These are phyloP conservation scores for Neonectria punicea DNA, from an alignment of 2,329 filamentous ascomycete species.

Conservation along the genomic window DNA sequence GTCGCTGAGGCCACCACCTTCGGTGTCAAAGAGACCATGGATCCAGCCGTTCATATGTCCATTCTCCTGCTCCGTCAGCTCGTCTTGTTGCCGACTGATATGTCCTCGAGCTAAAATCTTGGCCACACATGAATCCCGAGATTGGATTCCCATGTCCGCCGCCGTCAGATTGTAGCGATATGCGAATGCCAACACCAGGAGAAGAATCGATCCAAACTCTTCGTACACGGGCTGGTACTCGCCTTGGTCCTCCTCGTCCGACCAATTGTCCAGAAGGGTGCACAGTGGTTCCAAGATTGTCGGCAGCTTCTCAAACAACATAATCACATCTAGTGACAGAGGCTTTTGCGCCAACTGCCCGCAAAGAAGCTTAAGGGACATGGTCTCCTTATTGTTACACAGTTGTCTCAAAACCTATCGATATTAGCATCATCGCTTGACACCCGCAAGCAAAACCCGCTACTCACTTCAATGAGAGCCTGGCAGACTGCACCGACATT, in stretches of 20 bases:
- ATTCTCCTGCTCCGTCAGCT: slow-evolving; percentile 72
- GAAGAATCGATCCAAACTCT: slow-evolving; percentile 81
- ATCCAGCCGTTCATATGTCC: slow-evolving; percentile 79
- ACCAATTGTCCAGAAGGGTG: slow-evolving; percentile 80
- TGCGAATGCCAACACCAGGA: slow-evolving; percentile 79
- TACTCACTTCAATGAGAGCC: slow-evolving; percentile 78
- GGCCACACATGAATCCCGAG: slow-evolving; percentile 73
- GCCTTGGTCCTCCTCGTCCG: slow-evolving; percentile 83
- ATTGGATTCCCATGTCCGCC: slow-evolving; percentile 70
- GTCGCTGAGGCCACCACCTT: slow-evolving; percentile 78
- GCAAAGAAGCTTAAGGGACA: slow-evolving; percentile 81
- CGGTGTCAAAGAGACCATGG: slow-evolving; percentile 78
- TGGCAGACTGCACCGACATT: slow-evolving; percentile 88
- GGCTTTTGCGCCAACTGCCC: slow-evolving; percentile 78
- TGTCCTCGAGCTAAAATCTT: slow-evolving; percentile 71
- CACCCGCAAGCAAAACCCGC: too few relatives aligned
- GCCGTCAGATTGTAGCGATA: slow-evolving; percentile 76
- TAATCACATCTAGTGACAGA: slow-evolving; percentile 76
- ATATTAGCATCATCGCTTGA: slow-evolving; percentile 8
- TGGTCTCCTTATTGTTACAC: slow-evolving; percentile 79
- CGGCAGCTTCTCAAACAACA: slow-evolving; percentile 77
- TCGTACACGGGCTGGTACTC: slow-evolving; percentile 89
- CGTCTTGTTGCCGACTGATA: slow-evolving; percentile 64
- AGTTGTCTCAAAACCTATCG: slow-evolving; percentile 72
- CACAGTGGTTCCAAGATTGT: slow-evolving; percentile 80